Conservation (phyloP, 2,329 filamentous ascomycete genomes). For the Chaetomiaceae sp. region DNA sequence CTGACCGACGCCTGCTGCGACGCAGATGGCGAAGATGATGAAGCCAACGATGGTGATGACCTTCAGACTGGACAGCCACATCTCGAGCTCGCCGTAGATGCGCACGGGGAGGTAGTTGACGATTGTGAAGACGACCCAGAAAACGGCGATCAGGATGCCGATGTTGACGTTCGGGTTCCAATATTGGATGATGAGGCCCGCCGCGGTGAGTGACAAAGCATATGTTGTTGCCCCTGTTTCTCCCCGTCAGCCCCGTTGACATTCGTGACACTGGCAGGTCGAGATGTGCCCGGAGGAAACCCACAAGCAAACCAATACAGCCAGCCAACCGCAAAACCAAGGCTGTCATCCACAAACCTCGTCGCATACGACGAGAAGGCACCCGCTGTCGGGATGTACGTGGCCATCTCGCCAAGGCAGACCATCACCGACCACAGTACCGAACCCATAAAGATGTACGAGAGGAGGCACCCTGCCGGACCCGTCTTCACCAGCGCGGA, state of each 20-base stretch:
- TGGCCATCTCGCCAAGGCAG: conserved; percentile 65
- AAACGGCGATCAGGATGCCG: conserved; percentile 66
- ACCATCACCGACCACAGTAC: conserved; percentile 73
- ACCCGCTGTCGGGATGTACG: conserved; percentile 69
- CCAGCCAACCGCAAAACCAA: conserved; percentile 62
- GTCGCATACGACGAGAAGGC: conserved; percentile 71
- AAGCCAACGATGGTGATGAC: conserved; percentile 69
- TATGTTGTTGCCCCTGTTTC: conserved; percentile 55
- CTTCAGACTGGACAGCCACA: conserved; percentile 73
- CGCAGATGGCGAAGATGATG: conserved; percentile 68
- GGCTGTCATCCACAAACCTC: conserved; percentile 60
- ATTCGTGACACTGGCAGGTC: too few relatives aligned
- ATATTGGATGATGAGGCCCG: conserved; percentile 69
- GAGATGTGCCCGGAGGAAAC: too few relatives aligned
- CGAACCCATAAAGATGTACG: conserved; percentile 62
- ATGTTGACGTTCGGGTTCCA: conserved; percentile 59
- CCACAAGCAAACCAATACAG: conserved; percentile 72
- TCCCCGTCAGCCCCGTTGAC: conserved; percentile 5
- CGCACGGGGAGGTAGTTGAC: conserved; percentile 67
- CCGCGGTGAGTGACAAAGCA: conserved; percentile 65
- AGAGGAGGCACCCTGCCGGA: conserved; percentile 60
- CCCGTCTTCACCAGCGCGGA: conserved; percentile 56
- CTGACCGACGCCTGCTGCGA: conserved; percentile 64
- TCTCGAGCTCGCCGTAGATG: conserved; percentile 71
- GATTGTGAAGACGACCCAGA: conserved; percentile 63